phyloP scores from a whole-genome alignment of 495 filamentous ascomycete species.

The Tetracladium setigerum region DNA sequence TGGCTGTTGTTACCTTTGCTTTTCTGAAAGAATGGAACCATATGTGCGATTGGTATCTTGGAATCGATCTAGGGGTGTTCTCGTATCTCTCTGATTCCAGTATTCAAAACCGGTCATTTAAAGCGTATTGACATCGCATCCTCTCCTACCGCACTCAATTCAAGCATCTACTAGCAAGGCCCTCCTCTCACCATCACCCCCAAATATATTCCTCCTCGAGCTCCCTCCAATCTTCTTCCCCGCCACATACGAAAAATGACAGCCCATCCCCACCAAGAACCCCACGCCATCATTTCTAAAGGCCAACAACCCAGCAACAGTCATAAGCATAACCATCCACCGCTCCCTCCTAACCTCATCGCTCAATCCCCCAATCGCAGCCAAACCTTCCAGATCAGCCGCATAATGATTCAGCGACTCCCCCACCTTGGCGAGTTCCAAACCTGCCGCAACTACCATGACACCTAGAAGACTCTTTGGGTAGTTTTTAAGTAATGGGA shows the following conservation, averaged over 20 bases:
- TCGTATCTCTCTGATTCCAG: no score
- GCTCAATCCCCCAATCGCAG: slow-evolving; percentile 2
- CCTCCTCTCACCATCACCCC: no score
- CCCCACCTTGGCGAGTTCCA: slow-evolving; percentile 79
- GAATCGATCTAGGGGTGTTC: no score
- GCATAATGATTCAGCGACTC: slow-evolving; percentile 71
- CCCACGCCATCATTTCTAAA: slow-evolving; percentile 86
- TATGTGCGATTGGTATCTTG: no score
- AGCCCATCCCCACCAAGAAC: slow-evolving; percentile 72
- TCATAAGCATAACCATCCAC: slow-evolving; percentile 85
- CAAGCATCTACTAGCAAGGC: no score
- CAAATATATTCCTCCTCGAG: no score
- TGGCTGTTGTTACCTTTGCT: no score
- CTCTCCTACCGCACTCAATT: no score
- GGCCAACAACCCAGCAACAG: slow-evolving; percentile 60
- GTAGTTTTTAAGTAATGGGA: slow-evolving; percentile 60
- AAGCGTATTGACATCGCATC: no score
- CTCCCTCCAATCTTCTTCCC: no score
- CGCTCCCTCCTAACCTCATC: slow-evolving; percentile 59
- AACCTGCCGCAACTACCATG: slow-evolving; percentile 81
- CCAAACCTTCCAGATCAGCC: slow-evolving; percentile 38
- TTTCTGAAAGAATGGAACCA: no score
- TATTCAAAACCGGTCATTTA: no score
- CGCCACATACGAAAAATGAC: slow-evolving; percentile 44
- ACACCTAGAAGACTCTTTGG: slow-evolving; percentile 70